Evolutionary conservation across 1,284 basidiomycete genomes (phyloP), one percentile per base, ranked within the genome.

Genomic region (Cutaneotrichosporon sp.): DNA sequence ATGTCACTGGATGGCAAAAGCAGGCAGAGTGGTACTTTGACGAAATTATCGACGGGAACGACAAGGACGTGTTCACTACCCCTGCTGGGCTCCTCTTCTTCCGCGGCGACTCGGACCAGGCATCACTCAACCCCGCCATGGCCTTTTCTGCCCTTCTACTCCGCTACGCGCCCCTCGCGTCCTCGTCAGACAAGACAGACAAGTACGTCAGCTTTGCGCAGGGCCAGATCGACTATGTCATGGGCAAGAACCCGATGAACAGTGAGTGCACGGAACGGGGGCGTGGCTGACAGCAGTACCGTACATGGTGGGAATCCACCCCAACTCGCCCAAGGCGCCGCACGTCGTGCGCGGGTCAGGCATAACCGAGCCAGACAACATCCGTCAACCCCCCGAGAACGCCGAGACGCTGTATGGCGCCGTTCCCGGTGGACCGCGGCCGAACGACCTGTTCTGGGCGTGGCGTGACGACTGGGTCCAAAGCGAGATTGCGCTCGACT

Each of bases 191-290:
- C 35, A 88, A 85, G 73, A 78, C 77, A 39, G 68, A 75, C 10
- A 66, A 79, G 2, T 93, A 93, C 10, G 17, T 33, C 26, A 7
- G 51, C 17, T 52, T 48, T 40, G 44, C 53, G 12, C 26, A 36
- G 38, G 10, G 34, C 41, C 91, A 96, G 71, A 64, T 93, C 21
- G 80, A 87, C 66, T 97, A 96, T 68, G 79, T 79, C 4, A 79
- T 96, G 2, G 92, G 92, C 37, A 82, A 85, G 49, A 94, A 94
- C 68, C 84, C 88, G 1, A 91, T 90, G 87, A 84, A 82, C 54
- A 80, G 86, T 83, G 64, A 53, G 77, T 58, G 26, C 58, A 58
- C 53, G 20, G 46, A 52, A 14, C 51, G 42, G 4, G 48, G 8
- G 21, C 9, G 33, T 26, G n/a, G n/a, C 41, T 48, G n/a, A 44